These are phyloP conservation scores for Ogataea allantospora DNA, from an alignment of 805 yeast species.

Conservation along the genomic window DNA sequence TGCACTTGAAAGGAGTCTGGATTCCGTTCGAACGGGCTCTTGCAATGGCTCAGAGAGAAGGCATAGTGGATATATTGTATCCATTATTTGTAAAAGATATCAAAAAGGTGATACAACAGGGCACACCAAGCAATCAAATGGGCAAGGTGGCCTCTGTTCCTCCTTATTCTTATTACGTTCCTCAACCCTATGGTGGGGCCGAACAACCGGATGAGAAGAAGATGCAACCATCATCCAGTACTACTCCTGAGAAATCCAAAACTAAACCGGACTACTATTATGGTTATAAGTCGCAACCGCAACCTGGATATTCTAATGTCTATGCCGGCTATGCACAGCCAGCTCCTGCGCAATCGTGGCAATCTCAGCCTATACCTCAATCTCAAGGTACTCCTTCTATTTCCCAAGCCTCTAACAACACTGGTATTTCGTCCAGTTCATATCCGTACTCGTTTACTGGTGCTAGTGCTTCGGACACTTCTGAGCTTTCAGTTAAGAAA, in stretches of 20 bases:
- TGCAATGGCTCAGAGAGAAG: constrained; percentile 67
- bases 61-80: constrained; percentile 55
- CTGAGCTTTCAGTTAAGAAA: background rate
- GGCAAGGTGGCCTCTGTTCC: constrained; percentile 15
- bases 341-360: background rate
- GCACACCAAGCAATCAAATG: constrained; percentile 33
- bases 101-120: constrained; percentile 43
- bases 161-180: constrained; percentile 15
- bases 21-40: constrained; percentile 71
- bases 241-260: constrained; percentile 1
- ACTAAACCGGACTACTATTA: constrained; percentile 9
- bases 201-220: constrained; percentile 10
- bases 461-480: background rate
- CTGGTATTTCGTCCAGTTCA: background rate
- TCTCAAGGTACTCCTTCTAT: background rate
- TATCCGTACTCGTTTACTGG: background rate
- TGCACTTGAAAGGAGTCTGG: constrained; percentile 77
- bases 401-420: background rate
- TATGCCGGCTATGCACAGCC: constrained; percentile 6
- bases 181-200: constrained; percentile 9
- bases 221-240: background rate
- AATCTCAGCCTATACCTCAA: no score
- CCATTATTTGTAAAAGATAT: constrained; percentile 67
- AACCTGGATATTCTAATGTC: constrained; percentile 4
- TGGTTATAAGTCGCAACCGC: constrained; percentile 15